Conservation (phyloP, 2,329 filamentous ascomycete species). For the Ambrosiella cleistominuta region DNA sequence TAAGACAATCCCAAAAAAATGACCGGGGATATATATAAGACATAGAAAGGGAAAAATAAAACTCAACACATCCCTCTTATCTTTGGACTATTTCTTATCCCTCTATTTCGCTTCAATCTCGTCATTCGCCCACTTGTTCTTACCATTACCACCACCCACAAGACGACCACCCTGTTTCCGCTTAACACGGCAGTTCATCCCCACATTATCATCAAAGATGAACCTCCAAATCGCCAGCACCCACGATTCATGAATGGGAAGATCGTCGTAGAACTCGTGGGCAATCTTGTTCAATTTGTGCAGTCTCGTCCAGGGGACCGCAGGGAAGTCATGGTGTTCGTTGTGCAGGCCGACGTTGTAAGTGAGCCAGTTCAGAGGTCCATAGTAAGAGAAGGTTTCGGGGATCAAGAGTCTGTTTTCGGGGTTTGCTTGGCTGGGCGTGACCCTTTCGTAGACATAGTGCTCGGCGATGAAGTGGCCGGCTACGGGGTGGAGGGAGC, state of each 20-base stretch:
- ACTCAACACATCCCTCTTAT: too few species aligned
- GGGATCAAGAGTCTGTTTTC: slow-evolving; percentile 51
- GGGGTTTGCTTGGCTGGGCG: slow-evolving; percentile 36
- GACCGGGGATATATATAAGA: not conserved
- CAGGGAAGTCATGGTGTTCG: slow-evolving; percentile 97
- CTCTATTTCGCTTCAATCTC: slow-evolving; percentile 45
- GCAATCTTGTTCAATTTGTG: slow-evolving; percentile 63
- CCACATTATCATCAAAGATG: slow-evolving; percentile 75
- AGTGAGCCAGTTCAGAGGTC: slow-evolving; percentile 73
- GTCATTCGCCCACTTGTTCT: slow-evolving; percentile 37
- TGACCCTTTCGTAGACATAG: slow-evolving; percentile 57
- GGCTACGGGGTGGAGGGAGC: slow-evolving; percentile 81
- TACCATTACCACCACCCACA: slow-evolving; percentile 35
- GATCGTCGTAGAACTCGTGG: slow-evolving; percentile 74
- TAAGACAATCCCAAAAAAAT: not conserved
- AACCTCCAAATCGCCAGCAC: slow-evolving; percentile 88
- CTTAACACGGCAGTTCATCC: slow-evolving; percentile 86
- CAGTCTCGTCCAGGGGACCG: slow-evolving; percentile 82
- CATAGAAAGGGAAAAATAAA: not conserved
- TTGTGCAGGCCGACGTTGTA: slow-evolving; percentile 98
- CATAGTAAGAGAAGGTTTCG: slow-evolving; percentile 96
- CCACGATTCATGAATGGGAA: slow-evolving; percentile 84
- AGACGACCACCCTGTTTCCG: slow-evolving; percentile 55
- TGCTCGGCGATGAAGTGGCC: slow-evolving; percentile 99
- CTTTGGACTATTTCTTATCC: not conserved